Percentiles rank a stretch among this genome's conserved stretches.
Conservation (phyloP, 163 green algal genomes). For the Scenedesmus sp. region DNA sequence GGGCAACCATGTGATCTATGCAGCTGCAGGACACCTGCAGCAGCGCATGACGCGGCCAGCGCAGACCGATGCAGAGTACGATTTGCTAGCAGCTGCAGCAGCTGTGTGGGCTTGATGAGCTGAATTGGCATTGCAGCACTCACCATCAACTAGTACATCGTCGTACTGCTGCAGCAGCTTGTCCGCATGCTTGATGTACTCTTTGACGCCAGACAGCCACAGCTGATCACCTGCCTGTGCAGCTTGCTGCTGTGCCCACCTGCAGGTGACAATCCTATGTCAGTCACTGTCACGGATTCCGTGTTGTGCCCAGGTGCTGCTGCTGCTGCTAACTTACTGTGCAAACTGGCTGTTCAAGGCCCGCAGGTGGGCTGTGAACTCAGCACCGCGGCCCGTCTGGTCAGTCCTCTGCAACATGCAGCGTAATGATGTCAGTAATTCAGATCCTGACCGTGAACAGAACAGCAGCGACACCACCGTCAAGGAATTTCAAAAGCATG, state of each 20-base stretch:
- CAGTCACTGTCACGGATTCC: neutral
- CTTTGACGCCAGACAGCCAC: slow-evolving; percentile 30
- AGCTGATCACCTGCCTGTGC: slow-evolving; percentile 9
- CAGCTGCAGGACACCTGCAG: too few relatives aligned
- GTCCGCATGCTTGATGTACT: slow-evolving; percentile 42
- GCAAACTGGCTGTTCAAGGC: slow-evolving; percentile 48
- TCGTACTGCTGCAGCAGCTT: slow-evolving; percentile 44
- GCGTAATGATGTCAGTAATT: neutral
- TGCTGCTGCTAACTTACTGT: slow-evolving; percentile 19
- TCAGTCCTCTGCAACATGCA: slow-evolving; percentile 1
- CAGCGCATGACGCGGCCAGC: too few relatives aligned
- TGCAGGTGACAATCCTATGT: neutral
- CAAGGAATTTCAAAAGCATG: neutral
- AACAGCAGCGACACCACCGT: neutral
- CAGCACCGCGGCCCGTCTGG: neutral
- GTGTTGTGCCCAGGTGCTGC: neutral
- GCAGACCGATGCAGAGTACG: too few relatives aligned
- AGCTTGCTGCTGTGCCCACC: slow-evolving; percentile 41
- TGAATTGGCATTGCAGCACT: neutral
- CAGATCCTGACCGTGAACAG: neutral
- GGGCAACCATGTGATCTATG: too few relatives aligned
- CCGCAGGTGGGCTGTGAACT: slow-evolving; percentile 38
- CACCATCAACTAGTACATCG: slow-evolving; percentile 23
- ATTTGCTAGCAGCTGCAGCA: neutral
- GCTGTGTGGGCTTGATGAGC: neutral